Evolutionary conservation across 2,329 filamentous ascomycete genomes (phyloP), one percentile per base, ranked within the genome.

Genomic region (Colletotrichum echinochloae): DNA sequence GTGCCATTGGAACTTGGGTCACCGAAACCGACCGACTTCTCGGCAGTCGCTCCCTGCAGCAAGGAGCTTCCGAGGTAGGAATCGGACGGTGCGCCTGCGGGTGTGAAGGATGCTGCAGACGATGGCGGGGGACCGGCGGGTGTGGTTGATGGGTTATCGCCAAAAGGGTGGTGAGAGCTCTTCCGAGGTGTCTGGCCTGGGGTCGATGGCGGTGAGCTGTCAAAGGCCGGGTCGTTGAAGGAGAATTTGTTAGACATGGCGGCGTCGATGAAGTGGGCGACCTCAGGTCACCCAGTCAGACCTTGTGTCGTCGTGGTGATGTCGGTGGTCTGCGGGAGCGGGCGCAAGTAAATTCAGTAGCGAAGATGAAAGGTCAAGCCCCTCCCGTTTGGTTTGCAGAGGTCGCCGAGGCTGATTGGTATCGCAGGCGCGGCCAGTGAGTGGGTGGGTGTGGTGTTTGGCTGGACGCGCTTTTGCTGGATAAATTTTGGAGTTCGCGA

Each of bases 21-120:
- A n/a, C 81, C 81, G 65, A 84, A 84, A 69, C 76, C 81, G 23
- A 79, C 77, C 0, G 83, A 75, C 56, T 83, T 85, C 23, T 79
- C 78, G 41, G 78, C 78, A 46, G 79, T 78, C 74, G 80, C 79
- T 52, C 79, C 83, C 57, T 82, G 82, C 79, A 86, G 80, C 63
- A 88, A 83, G 46, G 87, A 88, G 78, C 86, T 88, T 66, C 86
- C 84, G 46, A 89, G 78, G 74, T 83, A 88, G 16, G 85, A 86
- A 37, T 83, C 85, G 28, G 87, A 86, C 0, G 87, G 87, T 20
- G 87, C 86, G 66, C 88, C 88, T 20, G 83, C 82, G 1, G 87
- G 87, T 1, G 87, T 88, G 78, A 88, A 89, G 52, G 86, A 88
- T 5, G 83, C 83, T 11, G 83, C 82, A 9, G 86, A 86, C 35